A percentile compares a stretch with the other conserved stretches of the same genome.
Evolutionary conservation across 148 eudicot species (phyloP).

Genomic region (Vaccinium myrtillus): DNA sequence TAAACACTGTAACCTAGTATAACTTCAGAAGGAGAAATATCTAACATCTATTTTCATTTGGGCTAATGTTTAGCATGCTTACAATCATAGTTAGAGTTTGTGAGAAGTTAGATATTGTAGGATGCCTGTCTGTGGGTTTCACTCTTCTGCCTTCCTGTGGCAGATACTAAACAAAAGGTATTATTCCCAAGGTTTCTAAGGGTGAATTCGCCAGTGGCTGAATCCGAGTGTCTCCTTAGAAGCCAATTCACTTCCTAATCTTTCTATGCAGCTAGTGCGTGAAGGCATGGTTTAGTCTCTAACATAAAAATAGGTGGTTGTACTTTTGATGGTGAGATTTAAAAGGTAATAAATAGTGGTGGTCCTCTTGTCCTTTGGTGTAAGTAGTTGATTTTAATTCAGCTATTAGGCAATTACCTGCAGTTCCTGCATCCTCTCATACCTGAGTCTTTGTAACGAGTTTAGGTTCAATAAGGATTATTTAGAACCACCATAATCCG

Average conservation of each 20-base stretch:
- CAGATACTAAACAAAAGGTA: background rate
- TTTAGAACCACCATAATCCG: background rate
- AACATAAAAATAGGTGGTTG: background rate
- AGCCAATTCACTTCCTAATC: background rate
- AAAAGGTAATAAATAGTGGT: background rate
- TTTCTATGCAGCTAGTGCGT: background rate
- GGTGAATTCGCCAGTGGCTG: background rate
- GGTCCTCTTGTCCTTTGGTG: background rate
- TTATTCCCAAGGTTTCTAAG: background rate
- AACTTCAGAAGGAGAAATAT: background rate
- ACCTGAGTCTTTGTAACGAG: background rate
- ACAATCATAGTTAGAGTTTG: background rate
- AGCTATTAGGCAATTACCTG: background rate
- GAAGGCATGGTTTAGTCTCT: background rate
- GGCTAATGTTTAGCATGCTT: background rate
- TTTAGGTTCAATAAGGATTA: background rate
- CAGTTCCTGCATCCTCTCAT: background rate
- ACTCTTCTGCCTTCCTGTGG: background rate
- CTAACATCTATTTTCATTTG: background rate
- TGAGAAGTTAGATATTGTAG: background rate
- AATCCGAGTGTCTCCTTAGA: background rate
- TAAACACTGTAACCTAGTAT: background rate
- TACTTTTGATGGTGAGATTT: background rate
- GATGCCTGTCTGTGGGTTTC: background rate
- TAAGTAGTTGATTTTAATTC: background rate